A percentile compares a stretch with the other conserved stretches of the same genome.
phyloP scores from a whole-genome alignment of 257 asterid species.

The Eustoma russellianum region DNA sequence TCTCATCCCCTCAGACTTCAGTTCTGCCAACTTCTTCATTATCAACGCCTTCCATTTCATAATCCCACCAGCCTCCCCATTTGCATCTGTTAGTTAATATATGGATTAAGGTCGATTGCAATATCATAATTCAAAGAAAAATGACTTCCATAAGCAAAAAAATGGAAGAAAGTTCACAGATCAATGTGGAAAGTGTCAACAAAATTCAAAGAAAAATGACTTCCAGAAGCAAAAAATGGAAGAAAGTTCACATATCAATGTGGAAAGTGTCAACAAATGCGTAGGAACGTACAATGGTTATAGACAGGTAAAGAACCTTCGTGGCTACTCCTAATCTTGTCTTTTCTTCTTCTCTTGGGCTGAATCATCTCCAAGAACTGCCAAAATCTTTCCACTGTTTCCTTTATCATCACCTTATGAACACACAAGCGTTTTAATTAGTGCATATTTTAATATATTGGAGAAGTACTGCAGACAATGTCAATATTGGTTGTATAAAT shows the following conservation, averaged over 20 bases:
- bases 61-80: slow-evolving; percentile 93
- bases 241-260: neutral
- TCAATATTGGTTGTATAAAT: too few species aligned
- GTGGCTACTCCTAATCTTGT: slow-evolving; percentile 15
- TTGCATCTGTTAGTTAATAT: slow-evolving; percentile 42
- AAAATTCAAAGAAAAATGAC: neutral
- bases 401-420: slow-evolving; percentile 25
- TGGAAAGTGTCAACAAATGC: slow-evolving; percentile 4
- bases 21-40: slow-evolving; percentile 75
- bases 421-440: too few species aligned
- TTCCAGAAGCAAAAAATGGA: neutral
- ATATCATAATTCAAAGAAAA: neutral
- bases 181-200: slow-evolving; percentile 6
- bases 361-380: slow-evolving; percentile 64
- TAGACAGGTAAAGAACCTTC: slow-evolving; percentile 35
- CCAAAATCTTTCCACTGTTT: slow-evolving; percentile 36
- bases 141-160: neutral
- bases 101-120: neutral
- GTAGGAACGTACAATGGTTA: slow-evolving; percentile 47
- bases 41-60: slow-evolving; percentile 80
- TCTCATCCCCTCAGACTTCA: slow-evolving; percentile 69
- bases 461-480: too few species aligned
- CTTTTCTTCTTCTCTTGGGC: slow-evolving; percentile 22
- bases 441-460: too few species aligned
- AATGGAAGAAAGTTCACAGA: neutral